These are phyloP conservation scores for Ambrosia trifida DNA, from an alignment of 129 eudicot species.

Conservation along the genomic window DNA sequence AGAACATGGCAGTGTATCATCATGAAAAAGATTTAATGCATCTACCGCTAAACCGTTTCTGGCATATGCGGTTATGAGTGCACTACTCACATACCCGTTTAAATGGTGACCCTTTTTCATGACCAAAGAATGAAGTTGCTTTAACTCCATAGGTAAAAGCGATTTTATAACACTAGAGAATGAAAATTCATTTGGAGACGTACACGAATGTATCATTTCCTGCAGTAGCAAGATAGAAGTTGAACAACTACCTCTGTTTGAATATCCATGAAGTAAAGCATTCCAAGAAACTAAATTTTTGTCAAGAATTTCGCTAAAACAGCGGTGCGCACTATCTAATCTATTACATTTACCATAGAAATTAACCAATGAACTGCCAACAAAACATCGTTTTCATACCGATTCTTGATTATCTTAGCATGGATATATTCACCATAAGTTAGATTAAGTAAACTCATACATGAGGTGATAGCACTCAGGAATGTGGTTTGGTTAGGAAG, in stretches of 20 bases:
- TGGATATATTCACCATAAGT: slow-evolving; percentile 62
- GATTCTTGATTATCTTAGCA: slow-evolving; percentile 51
- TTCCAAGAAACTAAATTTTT: slow-evolving; percentile 79
- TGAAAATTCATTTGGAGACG: slow-evolving; percentile 54
- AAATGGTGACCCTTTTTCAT: slow-evolving; percentile 54
- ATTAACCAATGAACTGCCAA: slow-evolving; percentile 66
- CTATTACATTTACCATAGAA: slow-evolving; percentile 61
- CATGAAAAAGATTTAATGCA: slow-evolving; percentile 45
- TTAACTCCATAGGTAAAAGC: slow-evolving; percentile 42
- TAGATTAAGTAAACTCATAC: slow-evolving; percentile 33
- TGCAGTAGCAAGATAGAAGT: slow-evolving; percentile 37
- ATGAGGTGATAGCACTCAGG: slow-evolving; percentile 50
- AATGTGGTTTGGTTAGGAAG: slow-evolving; percentile 57
- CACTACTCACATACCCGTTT: slow-evolving; percentile 57
- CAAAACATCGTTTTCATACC: slow-evolving; percentile 42
- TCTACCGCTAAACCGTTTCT: slow-evolving; percentile 50
- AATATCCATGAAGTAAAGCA: slow-evolving; percentile 60
- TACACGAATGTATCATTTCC: slow-evolving; percentile 58
- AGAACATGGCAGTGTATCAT: slow-evolving; percentile 29
- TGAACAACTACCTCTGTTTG: slow-evolving; percentile 31
- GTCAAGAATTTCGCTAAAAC: slow-evolving; percentile 59
- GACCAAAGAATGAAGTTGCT: slow-evolving; percentile 63
- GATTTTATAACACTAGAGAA: slow-evolving; percentile 62
- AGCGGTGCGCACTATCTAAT: slow-evolving; percentile 52
- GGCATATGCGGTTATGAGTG: slow-evolving; percentile 73